Evolutionary conservation across 73 alveolate species (phyloP).

Genomic region (Tetrahymena borealis): DNA sequence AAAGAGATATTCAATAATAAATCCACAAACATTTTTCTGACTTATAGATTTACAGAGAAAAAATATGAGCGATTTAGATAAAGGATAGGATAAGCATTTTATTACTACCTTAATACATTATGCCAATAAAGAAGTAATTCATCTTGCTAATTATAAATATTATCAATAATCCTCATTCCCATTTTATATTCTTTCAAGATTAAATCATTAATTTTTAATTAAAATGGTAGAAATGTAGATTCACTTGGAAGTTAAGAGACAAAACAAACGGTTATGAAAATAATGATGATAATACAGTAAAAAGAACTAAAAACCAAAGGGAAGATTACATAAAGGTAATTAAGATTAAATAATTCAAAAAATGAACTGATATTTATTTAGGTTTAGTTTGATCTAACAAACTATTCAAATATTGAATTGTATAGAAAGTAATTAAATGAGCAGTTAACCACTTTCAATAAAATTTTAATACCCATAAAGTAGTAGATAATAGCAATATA

Average conservation of each 20-base stretch:
- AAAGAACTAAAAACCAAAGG: neutral
- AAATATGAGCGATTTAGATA: neutral
- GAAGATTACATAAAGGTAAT: neutral
- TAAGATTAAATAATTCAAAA: neutral
- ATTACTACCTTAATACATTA: neutral
- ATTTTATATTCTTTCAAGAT: neutral
- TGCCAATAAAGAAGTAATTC: neutral
- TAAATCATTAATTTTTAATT: neutral
- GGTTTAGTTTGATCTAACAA: too few species aligned
- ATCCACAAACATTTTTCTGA: neutral
- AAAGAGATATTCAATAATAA: neutral
- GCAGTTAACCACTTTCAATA: too few species aligned
- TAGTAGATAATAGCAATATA: too few species aligned
- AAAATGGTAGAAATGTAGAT: neutral
- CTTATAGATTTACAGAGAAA: neutral
- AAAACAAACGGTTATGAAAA: neutral
- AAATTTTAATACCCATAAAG: too few species aligned
- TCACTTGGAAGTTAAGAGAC: neutral
- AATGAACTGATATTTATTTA: too few species aligned
- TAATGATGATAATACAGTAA: neutral
- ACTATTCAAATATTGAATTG: too few species aligned
- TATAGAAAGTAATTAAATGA: too few species aligned
- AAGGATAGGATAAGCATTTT: neutral
- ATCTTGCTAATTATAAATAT: neutral
- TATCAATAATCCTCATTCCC: too few species aligned